Conservation (phyloP, 108 stramenopile species). For the Nitzschia sp. region DNA sequence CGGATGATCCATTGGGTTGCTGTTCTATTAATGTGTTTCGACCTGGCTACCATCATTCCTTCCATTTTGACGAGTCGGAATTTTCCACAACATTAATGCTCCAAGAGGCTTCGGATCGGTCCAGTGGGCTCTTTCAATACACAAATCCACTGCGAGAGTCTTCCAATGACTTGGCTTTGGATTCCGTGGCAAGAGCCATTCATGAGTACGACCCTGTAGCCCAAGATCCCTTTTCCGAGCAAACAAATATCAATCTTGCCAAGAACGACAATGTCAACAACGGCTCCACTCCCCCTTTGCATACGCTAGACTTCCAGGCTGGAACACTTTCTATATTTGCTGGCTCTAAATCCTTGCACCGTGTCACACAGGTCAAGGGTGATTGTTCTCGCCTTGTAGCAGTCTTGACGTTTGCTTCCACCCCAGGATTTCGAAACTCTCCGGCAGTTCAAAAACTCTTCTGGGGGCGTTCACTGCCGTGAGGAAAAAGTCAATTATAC, state of each 20-base stretch:
- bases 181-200: constrained; percentile 12
- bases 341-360: constrained; percentile 44
- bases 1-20: constrained; percentile 46
- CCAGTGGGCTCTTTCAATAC: constrained; percentile 48
- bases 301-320: constrained; percentile 39
- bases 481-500: too few species aligned
- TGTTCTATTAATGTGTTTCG: constrained; percentile 56
- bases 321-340: constrained; percentile 55
- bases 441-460: constrained; percentile 36
- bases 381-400: constrained; percentile 30
- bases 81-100: constrained; percentile 56
- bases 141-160: constrained; percentile 39
- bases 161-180: constrained; percentile 16
- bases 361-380: constrained; percentile 41
- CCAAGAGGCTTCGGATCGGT: constrained; percentile 29
- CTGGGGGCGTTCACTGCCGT: constrained; percentile 37
- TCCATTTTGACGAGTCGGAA: constrained; percentile 57
- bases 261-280: too few species aligned
- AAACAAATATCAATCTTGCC: background rate
- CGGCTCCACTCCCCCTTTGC: constrained; percentile 31
- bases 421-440: constrained; percentile 35
- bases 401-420: constrained; percentile 36
- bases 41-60: constrained; percentile 35
- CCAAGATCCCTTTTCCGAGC: background rate
- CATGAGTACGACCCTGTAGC: constrained; percentile 11